These are phyloP conservation scores for Chlamydomonas asymmetrica DNA, from an alignment of 139 green algal species.

Conservation along the genomic window DNA sequence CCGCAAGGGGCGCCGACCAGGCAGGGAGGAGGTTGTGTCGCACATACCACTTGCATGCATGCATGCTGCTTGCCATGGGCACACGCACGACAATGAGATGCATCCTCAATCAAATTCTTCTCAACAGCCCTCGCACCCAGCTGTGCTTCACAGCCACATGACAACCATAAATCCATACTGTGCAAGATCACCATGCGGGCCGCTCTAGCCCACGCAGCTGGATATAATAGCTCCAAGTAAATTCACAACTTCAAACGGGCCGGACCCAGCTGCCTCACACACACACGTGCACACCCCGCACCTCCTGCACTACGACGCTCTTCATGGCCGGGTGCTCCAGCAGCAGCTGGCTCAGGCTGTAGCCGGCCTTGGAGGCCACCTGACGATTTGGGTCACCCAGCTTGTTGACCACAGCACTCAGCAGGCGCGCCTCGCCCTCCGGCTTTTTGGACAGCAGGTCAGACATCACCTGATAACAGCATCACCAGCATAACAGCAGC, in stretches of 20 bases:
- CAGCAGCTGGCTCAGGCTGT: constrained; percentile 82
- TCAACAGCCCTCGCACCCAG: too few species aligned
- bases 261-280: not conserved
- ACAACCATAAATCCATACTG: too few species aligned
- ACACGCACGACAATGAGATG: too few species aligned
- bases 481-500: too few species aligned
- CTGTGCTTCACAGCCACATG: too few species aligned
- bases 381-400: constrained; percentile 78
- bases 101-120: too few species aligned
- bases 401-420: constrained; percentile 91
- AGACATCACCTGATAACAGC: constrained; percentile 43
- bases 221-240: not conserved
- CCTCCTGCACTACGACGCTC: constrained; percentile 79
- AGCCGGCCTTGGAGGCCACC: constrained; percentile 84
- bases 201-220: not conserved
- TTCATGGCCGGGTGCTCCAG: constrained; percentile 88
- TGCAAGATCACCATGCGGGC: not conserved
- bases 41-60: too few species aligned
- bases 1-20: constrained; percentile 12
- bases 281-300: constrained; percentile 33
- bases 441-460: constrained; percentile 71
- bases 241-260: too few species aligned
- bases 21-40: constrained; percentile 43
- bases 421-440: constrained; percentile 71
- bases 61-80: too few species aligned